These are phyloP conservation scores for Colletotrichum karsti DNA, from an alignment of 2,329 filamentous ascomycete genomes.

Conservation along the genomic window DNA sequence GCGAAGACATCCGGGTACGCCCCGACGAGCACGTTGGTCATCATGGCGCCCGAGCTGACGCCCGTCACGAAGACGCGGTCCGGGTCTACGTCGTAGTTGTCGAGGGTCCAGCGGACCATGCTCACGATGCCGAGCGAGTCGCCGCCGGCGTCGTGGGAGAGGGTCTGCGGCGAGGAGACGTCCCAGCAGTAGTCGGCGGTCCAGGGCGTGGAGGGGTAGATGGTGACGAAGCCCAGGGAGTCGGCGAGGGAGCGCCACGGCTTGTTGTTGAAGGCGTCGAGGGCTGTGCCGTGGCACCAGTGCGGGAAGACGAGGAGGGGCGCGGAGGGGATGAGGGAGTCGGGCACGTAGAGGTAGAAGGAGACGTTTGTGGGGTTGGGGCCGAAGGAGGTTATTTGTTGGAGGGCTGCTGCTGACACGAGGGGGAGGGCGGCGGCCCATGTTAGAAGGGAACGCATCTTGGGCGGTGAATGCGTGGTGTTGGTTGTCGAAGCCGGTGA, in stretches of 20 bases:
- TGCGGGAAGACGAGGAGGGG: conserved; percentile 64
- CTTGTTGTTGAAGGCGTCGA: conserved; percentile 56
- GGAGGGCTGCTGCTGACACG: conserved; percentile 16
- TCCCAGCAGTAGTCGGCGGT: conserved; percentile 64
- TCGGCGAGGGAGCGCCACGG: conserved; percentile 63
- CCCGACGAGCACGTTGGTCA: conserved; percentile 61
- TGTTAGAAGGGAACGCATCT: neutral
- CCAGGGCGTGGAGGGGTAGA: conserved; percentile 49
- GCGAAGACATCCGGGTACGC: conserved; percentile 62
- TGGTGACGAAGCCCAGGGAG: conserved; percentile 60
- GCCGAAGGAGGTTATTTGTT: conserved; percentile 37
- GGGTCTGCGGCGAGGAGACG: conserved; percentile 57
- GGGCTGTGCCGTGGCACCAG: conserved; percentile 64
- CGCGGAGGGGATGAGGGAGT: conserved; percentile 50
- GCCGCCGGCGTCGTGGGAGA: conserved; percentile 58
- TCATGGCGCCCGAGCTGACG: conserved; percentile 62
- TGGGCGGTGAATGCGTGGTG: accelerated
- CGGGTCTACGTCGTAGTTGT: conserved; percentile 53
- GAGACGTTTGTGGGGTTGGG: conserved; percentile 59
- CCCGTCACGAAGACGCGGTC: conserved; percentile 60
- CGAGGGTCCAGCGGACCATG: conserved; percentile 61
- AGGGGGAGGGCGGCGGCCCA: conserved; percentile 8
- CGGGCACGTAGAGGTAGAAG: conserved; percentile 62
- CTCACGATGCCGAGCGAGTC: conserved; percentile 61
- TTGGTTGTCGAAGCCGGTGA: neutral